A percentile compares a stretch with the other conserved stretches of the same genome.
Evolutionary conservation across 208 protist species (phyloP).

Genomic region (Leishmania lainsoni): DNA sequence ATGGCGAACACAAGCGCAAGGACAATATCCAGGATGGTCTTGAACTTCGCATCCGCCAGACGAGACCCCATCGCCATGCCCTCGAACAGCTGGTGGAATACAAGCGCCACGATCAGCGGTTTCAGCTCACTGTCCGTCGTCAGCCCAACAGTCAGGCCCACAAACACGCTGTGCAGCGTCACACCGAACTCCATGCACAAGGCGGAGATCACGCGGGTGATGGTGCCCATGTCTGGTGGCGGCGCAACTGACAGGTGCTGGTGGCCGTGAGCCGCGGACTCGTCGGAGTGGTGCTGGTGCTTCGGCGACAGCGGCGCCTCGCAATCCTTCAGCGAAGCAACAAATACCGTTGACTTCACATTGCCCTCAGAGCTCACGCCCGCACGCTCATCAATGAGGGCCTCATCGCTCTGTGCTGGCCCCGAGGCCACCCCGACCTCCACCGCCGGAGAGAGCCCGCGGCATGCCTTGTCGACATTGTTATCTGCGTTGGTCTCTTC

Average conservation of each 20-base stretch:
- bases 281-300: not conserved
- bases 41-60: slow-evolving; percentile 61
- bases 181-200: slow-evolving; percentile 72
- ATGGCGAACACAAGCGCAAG: slow-evolving; percentile 49
- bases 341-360: not conserved
- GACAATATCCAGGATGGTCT: slow-evolving; percentile 33
- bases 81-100: slow-evolving; percentile 81
- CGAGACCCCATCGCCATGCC: slow-evolving; percentile 68
- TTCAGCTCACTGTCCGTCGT: slow-evolving; percentile 46
- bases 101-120: slow-evolving; percentile 54
- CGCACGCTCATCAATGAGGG: not conserved
- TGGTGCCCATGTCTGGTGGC: slow-evolving; percentile 22
- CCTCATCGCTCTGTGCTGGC: not conserved
- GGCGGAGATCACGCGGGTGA: slow-evolving; percentile 42
- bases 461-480: not conserved
- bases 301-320: not conserved
- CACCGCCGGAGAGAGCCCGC: not conserved
- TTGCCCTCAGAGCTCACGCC: not conserved
- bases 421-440: not conserved
- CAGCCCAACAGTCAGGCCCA: slow-evolving; percentile 65
- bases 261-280: slow-evolving; percentile 18
- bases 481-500: not conserved
- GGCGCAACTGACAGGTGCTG: slow-evolving; percentile 25
- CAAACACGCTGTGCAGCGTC: slow-evolving; percentile 74
- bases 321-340: not conserved